A percentile compares a stretch with the other conserved stretches of the same genome.
phyloP scores from a whole-genome alignment of 148 eudicot species.

The Beta vulgaris region DNA sequence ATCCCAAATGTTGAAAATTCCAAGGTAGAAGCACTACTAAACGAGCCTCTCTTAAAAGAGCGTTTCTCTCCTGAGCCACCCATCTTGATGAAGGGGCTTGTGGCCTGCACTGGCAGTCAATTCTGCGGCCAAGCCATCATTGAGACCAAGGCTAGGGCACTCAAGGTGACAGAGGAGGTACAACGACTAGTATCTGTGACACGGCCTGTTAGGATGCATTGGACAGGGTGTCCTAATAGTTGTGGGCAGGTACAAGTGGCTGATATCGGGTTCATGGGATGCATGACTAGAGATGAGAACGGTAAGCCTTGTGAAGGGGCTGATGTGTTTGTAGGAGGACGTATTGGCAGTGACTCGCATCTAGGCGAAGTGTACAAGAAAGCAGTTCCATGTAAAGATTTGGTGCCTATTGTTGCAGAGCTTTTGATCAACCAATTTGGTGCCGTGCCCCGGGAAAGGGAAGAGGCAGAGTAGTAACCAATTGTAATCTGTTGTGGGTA shows the following conservation, averaged over 20 bases:
- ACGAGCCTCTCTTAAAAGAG: conserved; percentile 65
- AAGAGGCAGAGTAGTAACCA: conserved; percentile 54
- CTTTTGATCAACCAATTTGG: conserved; percentile 67
- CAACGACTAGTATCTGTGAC: conserved; percentile 55
- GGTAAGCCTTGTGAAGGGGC: conserved; percentile 88
- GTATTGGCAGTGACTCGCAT: conserved; percentile 91
- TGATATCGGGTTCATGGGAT: conserved; percentile 97
- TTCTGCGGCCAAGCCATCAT: conserved; percentile 96
- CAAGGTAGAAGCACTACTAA: conserved; percentile 59
- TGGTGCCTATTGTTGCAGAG: conserved; percentile 69
- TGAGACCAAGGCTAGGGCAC: conserved; percentile 81
- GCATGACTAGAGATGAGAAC: conserved; percentile 73
- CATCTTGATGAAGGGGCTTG: conserved; percentile 74
- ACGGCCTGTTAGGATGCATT: conserved; percentile 84
- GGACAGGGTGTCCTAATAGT: conserved; percentile 92
- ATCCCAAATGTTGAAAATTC: conserved; percentile 78
- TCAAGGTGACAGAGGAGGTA: conserved; percentile 83
- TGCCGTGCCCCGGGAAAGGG: conserved; percentile 61
- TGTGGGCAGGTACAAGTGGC: conserved; percentile 98
- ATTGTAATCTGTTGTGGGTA: neutral
- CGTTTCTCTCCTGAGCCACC: conserved; percentile 72
- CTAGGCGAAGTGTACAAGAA: conserved; percentile 80
- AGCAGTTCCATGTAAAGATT: conserved; percentile 73
- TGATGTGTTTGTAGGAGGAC: conserved; percentile 76
- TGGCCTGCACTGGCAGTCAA: conserved; percentile 95